phyloP scores from a whole-genome alignment of 2,329 filamentous ascomycete genomes.

The Phoma sp. region DNA sequence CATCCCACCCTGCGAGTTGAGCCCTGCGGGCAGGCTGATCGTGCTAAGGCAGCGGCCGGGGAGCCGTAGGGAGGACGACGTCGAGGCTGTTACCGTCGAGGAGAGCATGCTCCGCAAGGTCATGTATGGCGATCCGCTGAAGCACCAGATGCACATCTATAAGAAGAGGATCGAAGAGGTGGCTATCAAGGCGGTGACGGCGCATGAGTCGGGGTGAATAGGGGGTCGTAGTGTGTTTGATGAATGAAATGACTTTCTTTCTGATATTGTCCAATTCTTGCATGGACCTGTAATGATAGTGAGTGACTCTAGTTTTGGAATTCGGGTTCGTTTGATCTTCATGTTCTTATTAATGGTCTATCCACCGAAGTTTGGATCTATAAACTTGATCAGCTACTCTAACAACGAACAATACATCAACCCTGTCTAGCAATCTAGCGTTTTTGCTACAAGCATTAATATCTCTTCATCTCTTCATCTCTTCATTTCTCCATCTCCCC shows the following conservation, averaged over 20 bases:
- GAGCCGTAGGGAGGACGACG: conserved; percentile 54
- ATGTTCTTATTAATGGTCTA: too few species aligned
- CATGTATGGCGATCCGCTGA: conserved; percentile 82
- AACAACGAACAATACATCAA: conserved; percentile 4
- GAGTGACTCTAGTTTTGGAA: too few species aligned
- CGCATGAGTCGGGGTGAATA: conserved; percentile 14
- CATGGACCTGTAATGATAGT: too few species aligned
- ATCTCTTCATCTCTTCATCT: too few species aligned
- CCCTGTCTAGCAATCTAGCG: background rate
- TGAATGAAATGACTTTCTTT: background rate
- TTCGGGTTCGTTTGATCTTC: too few species aligned
- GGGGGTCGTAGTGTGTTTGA: too few species aligned
- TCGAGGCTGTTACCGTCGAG: conserved; percentile 71
- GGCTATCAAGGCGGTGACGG: conserved; percentile 71
- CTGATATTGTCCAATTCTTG: background rate
- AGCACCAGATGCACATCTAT: conserved; percentile 82
- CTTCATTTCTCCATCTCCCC: too few species aligned
- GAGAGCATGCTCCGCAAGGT: conserved; percentile 73
- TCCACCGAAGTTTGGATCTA: too few species aligned
- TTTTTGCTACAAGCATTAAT: too few species aligned
- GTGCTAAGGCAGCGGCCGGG: conserved; percentile 58
- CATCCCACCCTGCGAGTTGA: conserved; percentile 70
- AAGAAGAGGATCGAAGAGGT: conserved; percentile 72
- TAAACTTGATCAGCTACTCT: background rate
- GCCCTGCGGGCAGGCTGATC: conserved; percentile 72